These are phyloP conservation scores for Nyctanthes arbortristis DNA, from an alignment of 257 asterid genomes.

Conservation along the genomic window DNA sequence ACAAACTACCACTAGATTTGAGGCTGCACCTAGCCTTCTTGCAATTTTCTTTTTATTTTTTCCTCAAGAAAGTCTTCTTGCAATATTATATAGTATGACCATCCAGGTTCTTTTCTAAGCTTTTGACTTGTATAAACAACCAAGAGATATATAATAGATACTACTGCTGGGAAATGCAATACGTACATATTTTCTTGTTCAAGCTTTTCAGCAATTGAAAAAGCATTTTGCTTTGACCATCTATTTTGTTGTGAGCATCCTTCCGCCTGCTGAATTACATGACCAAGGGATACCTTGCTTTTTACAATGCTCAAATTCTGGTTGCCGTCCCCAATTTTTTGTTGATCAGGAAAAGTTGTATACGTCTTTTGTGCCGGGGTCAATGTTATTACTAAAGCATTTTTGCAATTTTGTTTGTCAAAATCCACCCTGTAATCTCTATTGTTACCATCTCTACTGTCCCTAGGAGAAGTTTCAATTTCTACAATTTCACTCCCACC, in stretches of 20 bases:
- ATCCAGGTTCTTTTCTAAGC: neutral
- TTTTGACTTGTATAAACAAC: neutral
- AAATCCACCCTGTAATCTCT: slow-evolving; percentile 1
- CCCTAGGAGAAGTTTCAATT: slow-evolving; percentile 42
- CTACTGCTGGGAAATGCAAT: slow-evolving; percentile 20
- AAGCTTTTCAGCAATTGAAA: slow-evolving; percentile 92
- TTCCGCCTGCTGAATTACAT: slow-evolving; percentile 87
- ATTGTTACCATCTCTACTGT: slow-evolving; percentile 10
- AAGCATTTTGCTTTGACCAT: slow-evolving; percentile 90
- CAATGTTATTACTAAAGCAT: slow-evolving; percentile 23
- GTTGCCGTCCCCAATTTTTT: slow-evolving; percentile 49
- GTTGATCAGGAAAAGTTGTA: slow-evolving; percentile 31
- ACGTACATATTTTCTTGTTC: slow-evolving; percentile 93
- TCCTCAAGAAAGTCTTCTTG: neutral
- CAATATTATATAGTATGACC: neutral
- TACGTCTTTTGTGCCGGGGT: slow-evolving; percentile 20
- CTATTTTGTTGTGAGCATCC: slow-evolving; percentile 60
- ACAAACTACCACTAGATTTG: neutral
- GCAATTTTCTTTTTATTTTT: neutral
- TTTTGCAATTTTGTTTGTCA: slow-evolving; percentile 24
- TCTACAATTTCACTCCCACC: slow-evolving; percentile 72
- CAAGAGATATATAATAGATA: neutral
- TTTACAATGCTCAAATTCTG: slow-evolving; percentile 76
- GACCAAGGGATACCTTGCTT: slow-evolving; percentile 89
- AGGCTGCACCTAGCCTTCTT: neutral